Percentiles rank a stretch among this genome's conserved stretches.
Evolutionary conservation across 176 grass and related monocot species (phyloP).

Genomic region (Rhynchospora tenuis): DNA sequence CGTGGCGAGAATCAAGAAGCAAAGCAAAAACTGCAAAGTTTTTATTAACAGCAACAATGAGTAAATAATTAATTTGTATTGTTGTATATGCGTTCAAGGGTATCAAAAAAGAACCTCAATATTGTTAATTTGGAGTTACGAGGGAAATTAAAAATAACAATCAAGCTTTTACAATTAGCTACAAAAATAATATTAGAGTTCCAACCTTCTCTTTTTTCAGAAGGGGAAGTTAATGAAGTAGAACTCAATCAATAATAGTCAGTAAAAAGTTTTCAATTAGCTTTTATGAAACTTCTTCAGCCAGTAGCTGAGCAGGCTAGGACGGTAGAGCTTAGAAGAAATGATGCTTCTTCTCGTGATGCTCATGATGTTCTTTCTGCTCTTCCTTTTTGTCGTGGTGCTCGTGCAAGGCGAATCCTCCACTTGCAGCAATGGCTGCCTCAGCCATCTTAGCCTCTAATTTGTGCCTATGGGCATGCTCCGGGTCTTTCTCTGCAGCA

Average conservation of each 20-base stretch:
- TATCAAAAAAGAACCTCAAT: too few species aligned
- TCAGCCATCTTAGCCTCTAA: slow-evolving; percentile 24
- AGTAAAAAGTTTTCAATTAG: neutral
- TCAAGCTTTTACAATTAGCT: neutral
- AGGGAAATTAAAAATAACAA: neutral
- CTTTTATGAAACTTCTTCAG: neutral
- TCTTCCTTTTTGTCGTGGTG: slow-evolving; percentile 33
- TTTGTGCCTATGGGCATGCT: slow-evolving; percentile 33
- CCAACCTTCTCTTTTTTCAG: neutral
- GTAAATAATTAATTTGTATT: too few species aligned
- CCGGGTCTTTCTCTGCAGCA: slow-evolving; percentile 23
- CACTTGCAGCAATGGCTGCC: slow-evolving; percentile 1
- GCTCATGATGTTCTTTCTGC: slow-evolving; percentile 3
- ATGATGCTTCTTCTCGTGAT: slow-evolving; percentile 18
- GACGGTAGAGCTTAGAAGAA: neutral
- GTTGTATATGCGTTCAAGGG: too few species aligned
- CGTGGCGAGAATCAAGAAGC: too few species aligned
- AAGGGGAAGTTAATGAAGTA: neutral
- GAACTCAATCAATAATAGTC: neutral
- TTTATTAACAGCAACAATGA: too few species aligned
- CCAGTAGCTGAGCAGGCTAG: neutral
- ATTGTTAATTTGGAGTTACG: neutral
- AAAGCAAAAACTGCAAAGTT: too few species aligned
- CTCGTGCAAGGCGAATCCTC: slow-evolving; percentile 30
- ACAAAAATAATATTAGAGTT: neutral